Evolutionary conservation across 495 filamentous ascomycete genomes (phyloP), one percentile per base, ranked within the genome.

Genomic region (Xeromyces bisporus): DNA sequence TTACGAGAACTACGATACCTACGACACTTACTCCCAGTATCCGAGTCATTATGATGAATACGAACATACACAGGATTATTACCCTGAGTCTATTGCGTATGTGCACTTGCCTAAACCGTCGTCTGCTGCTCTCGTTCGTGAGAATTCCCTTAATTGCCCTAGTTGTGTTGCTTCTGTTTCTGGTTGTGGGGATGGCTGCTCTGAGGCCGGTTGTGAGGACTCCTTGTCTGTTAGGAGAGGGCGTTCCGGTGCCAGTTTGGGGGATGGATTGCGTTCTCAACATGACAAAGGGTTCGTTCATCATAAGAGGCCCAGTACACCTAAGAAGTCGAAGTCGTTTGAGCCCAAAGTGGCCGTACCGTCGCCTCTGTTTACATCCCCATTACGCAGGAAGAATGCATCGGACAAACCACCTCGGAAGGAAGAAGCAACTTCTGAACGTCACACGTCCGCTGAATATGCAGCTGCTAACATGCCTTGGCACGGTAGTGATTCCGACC

Each of bases 391-490:
- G 4, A 21, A 21, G 20, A 9, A 21, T 9, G 20, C 9, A 4
- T 21, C 9, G 20, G 9, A 9, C 20, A 9, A 9, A 9, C 4
- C 20, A 21, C 5, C 9, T 9, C 20, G 5, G 4, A 9, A 9
- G 28, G 28, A 27, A 34, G 37, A 39, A 33, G 37, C 9, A 4
- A 9, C 9, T 4, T 21, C 20, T 21, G 41, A 28, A 33, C 37
- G 48, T 48, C 42, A 37, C 39, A 3, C 24, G 28, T 31, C 40
- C 32, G 18, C 11, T 23, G 33, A 23, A 37, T 31, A 47, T 40
- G 20, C 39, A 44, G 24, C 18, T 7, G 35, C 53, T 60, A 58
- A 60, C 34, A 36, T 44, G 27, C 18, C 26, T n/a, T 39, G 35
- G 6, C 12, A 37, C 9, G 29, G 16, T 39, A 58, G 55, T 25